These are phyloP conservation scores for Abortiporus biennis DNA, from an alignment of 1,284 basidiomycete species.

Conservation along the genomic window DNA sequence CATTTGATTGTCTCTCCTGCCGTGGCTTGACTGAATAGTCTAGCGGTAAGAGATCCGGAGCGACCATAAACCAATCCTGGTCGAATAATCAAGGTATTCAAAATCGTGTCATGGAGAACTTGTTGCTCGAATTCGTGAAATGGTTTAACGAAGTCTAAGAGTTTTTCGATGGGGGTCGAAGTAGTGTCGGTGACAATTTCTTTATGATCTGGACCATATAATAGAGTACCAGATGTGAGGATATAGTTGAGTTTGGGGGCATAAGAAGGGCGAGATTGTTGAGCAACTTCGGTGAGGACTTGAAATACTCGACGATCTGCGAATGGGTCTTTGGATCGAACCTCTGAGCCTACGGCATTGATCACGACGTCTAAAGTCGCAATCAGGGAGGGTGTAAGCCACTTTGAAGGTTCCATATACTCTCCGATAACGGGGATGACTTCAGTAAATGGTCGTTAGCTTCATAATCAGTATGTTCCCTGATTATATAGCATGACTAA, in stretches of 20 bases:
- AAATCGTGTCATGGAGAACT: constrained; percentile 22
- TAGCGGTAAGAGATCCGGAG: constrained; percentile 32
- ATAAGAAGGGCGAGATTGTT: constrained; percentile 23
- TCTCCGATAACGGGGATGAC: constrained; percentile 45
- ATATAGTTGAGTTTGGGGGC: constrained; percentile 41
- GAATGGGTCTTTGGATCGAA: constrained; percentile 13
- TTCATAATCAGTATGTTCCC: too few species aligned
- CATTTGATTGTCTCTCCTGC: constrained; percentile 31
- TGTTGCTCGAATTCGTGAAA: constrained; percentile 31
- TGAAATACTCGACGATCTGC: too few species aligned
- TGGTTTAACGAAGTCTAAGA: constrained; percentile 27
- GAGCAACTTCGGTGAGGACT: constrained; percentile 24
- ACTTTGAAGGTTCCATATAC: constrained; percentile 27
- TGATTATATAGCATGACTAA: constrained; percentile 15
- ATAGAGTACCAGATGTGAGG: constrained; percentile 44
- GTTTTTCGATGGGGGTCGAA: constrained; percentile 23
- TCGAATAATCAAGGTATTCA: constrained; percentile 46
- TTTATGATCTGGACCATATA: constrained; percentile 34
- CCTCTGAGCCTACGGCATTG: constrained; percentile 26
- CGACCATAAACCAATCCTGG: constrained; percentile 42
- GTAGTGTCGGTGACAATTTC: constrained; percentile 31
- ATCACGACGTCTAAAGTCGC: constrained; percentile 40
- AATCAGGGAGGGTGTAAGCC: constrained; percentile 33
- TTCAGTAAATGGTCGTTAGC: constrained; percentile 12
- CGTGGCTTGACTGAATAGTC: constrained; percentile 31